Evolutionary conservation across 148 eudicot genomes (phyloP).

Genomic region (Silene uniflora): DNA sequence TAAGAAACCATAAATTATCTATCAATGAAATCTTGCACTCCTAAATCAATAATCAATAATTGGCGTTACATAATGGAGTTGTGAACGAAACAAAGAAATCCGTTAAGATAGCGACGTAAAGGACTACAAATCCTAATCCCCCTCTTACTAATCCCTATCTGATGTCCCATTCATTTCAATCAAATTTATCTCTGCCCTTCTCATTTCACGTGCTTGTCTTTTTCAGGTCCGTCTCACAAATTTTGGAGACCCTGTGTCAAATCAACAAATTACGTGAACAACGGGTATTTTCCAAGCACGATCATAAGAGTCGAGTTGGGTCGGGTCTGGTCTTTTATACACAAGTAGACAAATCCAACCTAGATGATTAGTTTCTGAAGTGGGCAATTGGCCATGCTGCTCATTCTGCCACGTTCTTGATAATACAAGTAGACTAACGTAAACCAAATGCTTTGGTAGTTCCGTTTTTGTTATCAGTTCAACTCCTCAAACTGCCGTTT

Average conservation of each 20-base stretch:
- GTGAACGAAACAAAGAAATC: not conserved
- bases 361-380: slow-evolving; percentile 4
- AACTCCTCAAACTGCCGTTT: not conserved
- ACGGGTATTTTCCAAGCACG: too few species aligned
- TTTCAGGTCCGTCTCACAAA: not conserved
- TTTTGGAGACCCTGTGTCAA: not conserved
- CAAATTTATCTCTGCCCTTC: not conserved
- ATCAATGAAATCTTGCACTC: not conserved
- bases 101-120: slow-evolving; percentile 17
- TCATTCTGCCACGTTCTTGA: slow-evolving; percentile 20
- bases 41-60: not conserved
- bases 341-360: slow-evolving; percentile 11
- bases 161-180: slow-evolving; percentile 7
- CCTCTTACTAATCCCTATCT: slow-evolving; percentile 6
- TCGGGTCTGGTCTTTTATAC: not conserved
- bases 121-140: not conserved
- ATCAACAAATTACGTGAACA: not conserved
- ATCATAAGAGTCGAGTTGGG: not conserved
- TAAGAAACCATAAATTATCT: not conserved
- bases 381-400: not conserved
- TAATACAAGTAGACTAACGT: not conserved
- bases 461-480: not conserved
- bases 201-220: not conserved
- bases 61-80: not conserved
- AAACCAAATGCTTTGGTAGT: not conserved